A percentile compares a stretch with the other conserved stretches of the same genome.
Conservation (phyloP, 495 filamentous ascomycete species). For the Oleoguttula mirabilis region DNA sequence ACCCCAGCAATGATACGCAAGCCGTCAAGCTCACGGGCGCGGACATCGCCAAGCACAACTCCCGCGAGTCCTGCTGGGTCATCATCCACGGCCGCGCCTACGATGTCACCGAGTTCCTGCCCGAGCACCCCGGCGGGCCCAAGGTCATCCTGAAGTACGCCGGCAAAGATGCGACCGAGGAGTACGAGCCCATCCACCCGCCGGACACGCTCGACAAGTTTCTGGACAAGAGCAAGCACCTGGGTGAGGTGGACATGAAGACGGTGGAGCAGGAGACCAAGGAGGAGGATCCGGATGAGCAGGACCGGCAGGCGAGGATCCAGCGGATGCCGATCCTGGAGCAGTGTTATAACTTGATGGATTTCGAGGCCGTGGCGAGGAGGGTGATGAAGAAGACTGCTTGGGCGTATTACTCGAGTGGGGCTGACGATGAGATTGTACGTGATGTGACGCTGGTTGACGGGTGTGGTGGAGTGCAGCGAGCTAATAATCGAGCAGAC, state of each 20-base stretch:
- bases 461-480: neutral
- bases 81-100: slow-evolving; percentile 65
- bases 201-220: slow-evolving; percentile 70
- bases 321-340: slow-evolving; percentile 66
- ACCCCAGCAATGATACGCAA: slow-evolving; percentile 26
- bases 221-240: slow-evolving; percentile 71
- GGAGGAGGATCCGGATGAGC: slow-evolving; percentile 62
- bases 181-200: slow-evolving; percentile 64
- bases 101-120: slow-evolving; percentile 60
- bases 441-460: slow-evolving; percentile 22
- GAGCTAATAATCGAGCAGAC: slow-evolving; percentile 43
- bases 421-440: slow-evolving; percentile 94
- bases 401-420: slow-evolving; percentile 94
- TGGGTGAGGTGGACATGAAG: slow-evolving; percentile 82
- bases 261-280: slow-evolving; percentile 67
- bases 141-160: slow-evolving; percentile 76
- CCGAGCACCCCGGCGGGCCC: slow-evolving; percentile 54
- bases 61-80: slow-evolving; percentile 62
- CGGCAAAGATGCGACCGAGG: slow-evolving; percentile 74
- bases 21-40: slow-evolving; percentile 42
- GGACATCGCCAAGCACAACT: slow-evolving; percentile 58
- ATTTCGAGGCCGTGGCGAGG: slow-evolving; percentile 85
- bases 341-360: slow-evolving; percentile 88
- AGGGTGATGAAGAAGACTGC: slow-evolving; percentile 85
- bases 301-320: slow-evolving; percentile 61